Evolutionary conservation across 2,329 filamentous ascomycete species (phyloP).

Genomic region (Scytalidium lignicola): DNA sequence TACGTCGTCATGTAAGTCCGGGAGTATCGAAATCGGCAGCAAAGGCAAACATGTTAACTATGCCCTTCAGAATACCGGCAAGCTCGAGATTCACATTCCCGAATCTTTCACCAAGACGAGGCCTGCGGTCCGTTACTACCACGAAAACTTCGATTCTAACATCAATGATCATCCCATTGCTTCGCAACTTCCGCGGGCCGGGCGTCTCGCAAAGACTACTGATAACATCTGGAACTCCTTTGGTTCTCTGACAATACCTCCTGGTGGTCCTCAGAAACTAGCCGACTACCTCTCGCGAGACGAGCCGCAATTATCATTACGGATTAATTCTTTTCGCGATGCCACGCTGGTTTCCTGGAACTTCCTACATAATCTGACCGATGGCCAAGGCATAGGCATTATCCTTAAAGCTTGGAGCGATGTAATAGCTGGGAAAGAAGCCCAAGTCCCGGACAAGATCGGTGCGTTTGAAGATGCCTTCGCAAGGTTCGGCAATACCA

Average conservation of each 20-base stretch:
- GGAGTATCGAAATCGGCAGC: background rate
- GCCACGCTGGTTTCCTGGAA: slow-evolving; percentile 42
- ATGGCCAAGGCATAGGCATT: slow-evolving; percentile 37
- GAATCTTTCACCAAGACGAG: slow-evolving; percentile 28
- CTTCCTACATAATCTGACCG: slow-evolving; percentile 43
- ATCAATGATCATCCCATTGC: slow-evolving; percentile 38
- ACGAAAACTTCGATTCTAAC: slow-evolving; percentile 28
- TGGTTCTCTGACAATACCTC: slow-evolving; percentile 22
- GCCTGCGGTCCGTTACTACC: slow-evolving; percentile 37
- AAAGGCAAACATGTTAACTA: background rate
- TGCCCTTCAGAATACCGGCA: slow-evolving; percentile 21
- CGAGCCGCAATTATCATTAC: slow-evolving; percentile 40
- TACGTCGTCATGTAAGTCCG: slow-evolving; percentile 33
- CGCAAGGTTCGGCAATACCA: slow-evolving; percentile 15
- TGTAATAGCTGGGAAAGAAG: slow-evolving; percentile 37
- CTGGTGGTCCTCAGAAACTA: slow-evolving; percentile 25
- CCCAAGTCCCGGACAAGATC: slow-evolving; percentile 33
- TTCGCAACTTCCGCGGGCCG: slow-evolving; percentile 32
- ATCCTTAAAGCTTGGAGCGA: slow-evolving; percentile 42
- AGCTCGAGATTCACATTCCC: slow-evolving; percentile 38
- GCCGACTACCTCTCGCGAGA: slow-evolving; percentile 37
- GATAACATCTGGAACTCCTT: slow-evolving; percentile 17
- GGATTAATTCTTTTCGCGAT: slow-evolving; percentile 43
- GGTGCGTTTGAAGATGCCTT: slow-evolving; percentile 33
- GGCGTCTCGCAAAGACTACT: slow-evolving; percentile 20